phyloP scores from a whole-genome alignment of 129 eudicot genomes.

The Lactuca saligna region DNA sequence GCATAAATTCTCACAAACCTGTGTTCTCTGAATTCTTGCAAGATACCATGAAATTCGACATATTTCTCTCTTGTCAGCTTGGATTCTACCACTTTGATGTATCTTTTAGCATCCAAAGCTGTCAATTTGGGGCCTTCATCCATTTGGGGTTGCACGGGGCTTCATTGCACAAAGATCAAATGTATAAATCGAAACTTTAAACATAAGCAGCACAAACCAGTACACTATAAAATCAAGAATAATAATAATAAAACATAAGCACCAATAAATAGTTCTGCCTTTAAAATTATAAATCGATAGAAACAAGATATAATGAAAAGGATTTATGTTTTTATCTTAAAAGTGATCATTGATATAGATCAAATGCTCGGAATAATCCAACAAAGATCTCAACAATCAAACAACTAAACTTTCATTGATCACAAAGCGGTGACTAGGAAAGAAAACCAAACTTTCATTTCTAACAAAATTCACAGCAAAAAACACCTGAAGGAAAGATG shows the following conservation, averaged over 20 bases:
- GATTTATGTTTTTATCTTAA: too few relatives aligned
- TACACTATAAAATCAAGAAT: not conserved
- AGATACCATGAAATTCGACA: not conserved
- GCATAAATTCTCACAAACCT: not conserved
- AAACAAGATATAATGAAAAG: too few relatives aligned
- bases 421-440: too few relatives aligned
- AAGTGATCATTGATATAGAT: too few relatives aligned
- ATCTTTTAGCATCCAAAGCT: not conserved
- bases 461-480: too few relatives aligned
- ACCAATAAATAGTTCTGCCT: not conserved
- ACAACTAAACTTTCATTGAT: too few relatives aligned
- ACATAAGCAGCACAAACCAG: not conserved
- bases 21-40: not conserved
- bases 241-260: not conserved
- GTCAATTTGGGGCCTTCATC: not conserved
- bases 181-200: not conserved
- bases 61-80: not conserved
- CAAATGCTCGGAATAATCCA: too few relatives aligned
- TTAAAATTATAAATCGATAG: not conserved
- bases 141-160: not conserved
- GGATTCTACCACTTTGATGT: not conserved
- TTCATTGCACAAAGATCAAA: not conserved
- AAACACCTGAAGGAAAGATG: too few relatives aligned
- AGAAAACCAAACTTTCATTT: too few relatives aligned
- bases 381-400: too few relatives aligned